Base-by-base conservation (phyloP, 2,329 filamentous ascomycete genomes). In the Mariannaea elegans region DNA sequence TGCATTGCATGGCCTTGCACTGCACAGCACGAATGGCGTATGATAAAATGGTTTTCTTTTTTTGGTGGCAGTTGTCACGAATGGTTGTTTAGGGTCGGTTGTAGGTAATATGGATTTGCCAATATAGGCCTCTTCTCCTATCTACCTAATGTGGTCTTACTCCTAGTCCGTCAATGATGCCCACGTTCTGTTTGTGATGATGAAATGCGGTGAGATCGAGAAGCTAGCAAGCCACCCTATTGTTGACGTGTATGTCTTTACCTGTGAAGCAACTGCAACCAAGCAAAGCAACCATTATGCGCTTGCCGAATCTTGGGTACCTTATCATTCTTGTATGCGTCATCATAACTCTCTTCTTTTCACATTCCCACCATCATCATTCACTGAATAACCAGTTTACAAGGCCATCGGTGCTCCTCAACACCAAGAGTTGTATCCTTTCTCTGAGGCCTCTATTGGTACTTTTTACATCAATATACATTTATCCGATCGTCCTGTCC, bases 1-100 rank as follows among this genome's bases (percentile, higher is more conserved):
- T 80, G 72, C 75, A 79, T 80, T 82, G 81, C 32, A 36, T 14
- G 10, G 32, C 32, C 12, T 36, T n/a, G 32, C 32, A 36, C 32
- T 14, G 32, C 32, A 36, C 32, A 5, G 32, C 80, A 82, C 82
- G 70, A 73, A 74, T 72, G 80, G 82, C 81, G 81, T 80, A 77
- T 63, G 65, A 77, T 76, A 74, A 77, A 80, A 74, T 48, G 56
- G 55, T 56, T 56, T 63, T 69, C 56, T 61, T 41, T 65, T 24
- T 66, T 65, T 70, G 58, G 60, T 32, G 49, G 54, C 53, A 53
- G 34, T 58, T 50, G 48, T 53, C 60, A 65, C 42, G 61, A 58
- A 56, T 55, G 55, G 39, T 53, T 47, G 47, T 56, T 47, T 59
- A 52, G 46, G 63, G 49, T 59, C 36, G 62, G 61, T 60, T 65